These are phyloP conservation scores for Trichosporon faecale DNA, from an alignment of 1,284 basidiomycete species.

Conservation along the genomic window DNA sequence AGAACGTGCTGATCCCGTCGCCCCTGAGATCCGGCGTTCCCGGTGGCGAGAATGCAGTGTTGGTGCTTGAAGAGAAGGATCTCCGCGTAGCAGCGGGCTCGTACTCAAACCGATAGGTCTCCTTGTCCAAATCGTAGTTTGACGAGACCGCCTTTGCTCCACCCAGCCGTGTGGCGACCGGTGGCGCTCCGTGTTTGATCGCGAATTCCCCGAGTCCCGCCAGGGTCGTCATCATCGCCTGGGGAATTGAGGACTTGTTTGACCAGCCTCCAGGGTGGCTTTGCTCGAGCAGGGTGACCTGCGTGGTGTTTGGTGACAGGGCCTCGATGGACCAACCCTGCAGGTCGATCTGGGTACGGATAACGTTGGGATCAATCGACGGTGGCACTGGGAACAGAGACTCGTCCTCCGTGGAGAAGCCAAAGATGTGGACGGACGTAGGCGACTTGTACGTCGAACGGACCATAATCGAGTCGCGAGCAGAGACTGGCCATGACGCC, in stretches of 20 bases:
- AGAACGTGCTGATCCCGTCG: background rate
- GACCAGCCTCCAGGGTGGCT: constrained; percentile 97
- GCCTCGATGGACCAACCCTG: constrained; percentile 97
- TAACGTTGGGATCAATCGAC: constrained; percentile 65
- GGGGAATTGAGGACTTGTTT: constrained; percentile 88
- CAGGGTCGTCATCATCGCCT: constrained; percentile 80
- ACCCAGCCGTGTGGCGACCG: constrained; percentile 73
- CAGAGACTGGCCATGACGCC: constrained; percentile 87
- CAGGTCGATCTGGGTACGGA: constrained; percentile 90
- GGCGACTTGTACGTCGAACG: constrained; percentile 98
- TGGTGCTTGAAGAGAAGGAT: constrained; percentile 49
- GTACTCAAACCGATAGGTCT: constrained; percentile 80
- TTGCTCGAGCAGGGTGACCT: constrained; percentile 91
- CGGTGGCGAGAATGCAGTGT: constrained; percentile 36
- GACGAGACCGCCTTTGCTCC: constrained; percentile 73
- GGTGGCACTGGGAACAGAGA: constrained; percentile 77
- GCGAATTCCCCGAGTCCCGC: constrained; percentile 90
- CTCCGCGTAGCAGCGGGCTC: constrained; percentile 63
- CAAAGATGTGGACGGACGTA: constrained; percentile 89
- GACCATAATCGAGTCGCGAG: constrained; percentile 83
- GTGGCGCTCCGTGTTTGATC: constrained; percentile 92
- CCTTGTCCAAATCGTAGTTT: constrained; percentile 83
- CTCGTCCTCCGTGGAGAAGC: constrained; percentile 87
- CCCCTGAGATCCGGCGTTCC: constrained; percentile 3
- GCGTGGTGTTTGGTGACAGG: constrained; percentile 89